A percentile compares a stretch with the other conserved stretches of the same genome.
Evolutionary conservation across 768 basidiomycete genomes (phyloP).

Genomic region (Kockovaella imperatae): DNA sequence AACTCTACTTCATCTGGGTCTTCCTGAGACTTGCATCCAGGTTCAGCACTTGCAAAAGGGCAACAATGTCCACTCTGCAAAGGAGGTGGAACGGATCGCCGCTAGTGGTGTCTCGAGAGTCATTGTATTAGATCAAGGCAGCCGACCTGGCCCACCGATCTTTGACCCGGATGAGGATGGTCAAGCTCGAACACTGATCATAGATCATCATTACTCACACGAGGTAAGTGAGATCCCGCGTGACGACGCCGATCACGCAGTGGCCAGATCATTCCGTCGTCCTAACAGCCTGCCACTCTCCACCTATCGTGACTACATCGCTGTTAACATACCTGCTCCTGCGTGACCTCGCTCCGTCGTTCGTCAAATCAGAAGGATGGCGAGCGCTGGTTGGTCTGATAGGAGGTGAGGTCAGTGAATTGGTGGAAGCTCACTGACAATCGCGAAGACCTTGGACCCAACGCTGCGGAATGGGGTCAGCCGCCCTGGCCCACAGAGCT

Average conservation of each 20-base stretch:
- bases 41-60: constrained; percentile 49
- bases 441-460: constrained; percentile 35
- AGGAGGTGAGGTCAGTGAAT: constrained; percentile 43
- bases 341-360: constrained; percentile 41
- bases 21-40: constrained; percentile 35
- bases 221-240: constrained; percentile 24
- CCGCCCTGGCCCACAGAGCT: constrained; percentile 44
- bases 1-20: constrained; percentile 47
- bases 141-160: constrained; percentile 46
- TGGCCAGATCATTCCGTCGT: constrained; percentile 46
- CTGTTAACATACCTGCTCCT: constrained; percentile 49
- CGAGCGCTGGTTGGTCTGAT: constrained; percentile 48
- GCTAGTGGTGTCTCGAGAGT: constrained; percentile 38
- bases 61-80: constrained; percentile 46
- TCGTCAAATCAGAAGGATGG: constrained; percentile 43
- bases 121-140: constrained; percentile 51
- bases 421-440: constrained; percentile 1
- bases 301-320: constrained; percentile 49
- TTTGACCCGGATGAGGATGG: constrained; percentile 10
- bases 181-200: constrained; percentile 35
- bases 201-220: constrained; percentile 51
- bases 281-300: constrained; percentile 47
- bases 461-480: constrained; percentile 34
- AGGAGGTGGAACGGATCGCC: constrained; percentile 42
- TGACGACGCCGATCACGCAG: constrained; percentile 8